Conservation (phyloP, 257 asterid genomes). For the Rauvolfia tetraphylla region DNA sequence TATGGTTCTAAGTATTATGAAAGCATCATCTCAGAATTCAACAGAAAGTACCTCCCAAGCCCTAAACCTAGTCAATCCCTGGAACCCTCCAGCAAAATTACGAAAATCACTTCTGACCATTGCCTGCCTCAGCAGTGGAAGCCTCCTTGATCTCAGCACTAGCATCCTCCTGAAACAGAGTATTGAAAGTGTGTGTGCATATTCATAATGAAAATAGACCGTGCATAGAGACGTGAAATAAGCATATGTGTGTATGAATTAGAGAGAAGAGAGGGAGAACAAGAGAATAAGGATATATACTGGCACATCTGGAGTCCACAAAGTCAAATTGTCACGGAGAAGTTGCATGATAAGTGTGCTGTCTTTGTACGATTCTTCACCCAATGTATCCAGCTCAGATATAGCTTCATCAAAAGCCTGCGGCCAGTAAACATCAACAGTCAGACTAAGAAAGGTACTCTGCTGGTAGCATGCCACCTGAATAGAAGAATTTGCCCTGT, state of each 20-base stretch:
- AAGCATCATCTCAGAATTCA: conserved; percentile 5
- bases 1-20: not conserved
- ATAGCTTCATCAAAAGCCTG: conserved; percentile 37
- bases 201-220: not conserved
- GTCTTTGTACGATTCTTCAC: conserved; percentile 35
- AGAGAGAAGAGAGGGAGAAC: not conserved
- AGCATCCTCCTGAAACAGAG: conserved; percentile 25
- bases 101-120: conserved; percentile 7
- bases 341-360: conserved; percentile 38
- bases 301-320: conserved; percentile 34
- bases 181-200: not conserved
- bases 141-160: conserved; percentile 31
- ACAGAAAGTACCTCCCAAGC: not conserved
- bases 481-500: not conserved
- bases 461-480: not conserved
- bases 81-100: not conserved
- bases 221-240: not conserved
- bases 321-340: conserved; percentile 32
- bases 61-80: conserved; percentile 15
- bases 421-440: not conserved
- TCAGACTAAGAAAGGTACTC: not conserved
- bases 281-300: conserved; percentile 6
- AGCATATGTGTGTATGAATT: not conserved
- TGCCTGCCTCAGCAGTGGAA: conserved; percentile 11
- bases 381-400: conserved; percentile 33